Percentiles rank a stretch among this genome's conserved stretches.
Conservation (phyloP, 495 filamentous ascomycete species). For the Penicillium herquei region DNA sequence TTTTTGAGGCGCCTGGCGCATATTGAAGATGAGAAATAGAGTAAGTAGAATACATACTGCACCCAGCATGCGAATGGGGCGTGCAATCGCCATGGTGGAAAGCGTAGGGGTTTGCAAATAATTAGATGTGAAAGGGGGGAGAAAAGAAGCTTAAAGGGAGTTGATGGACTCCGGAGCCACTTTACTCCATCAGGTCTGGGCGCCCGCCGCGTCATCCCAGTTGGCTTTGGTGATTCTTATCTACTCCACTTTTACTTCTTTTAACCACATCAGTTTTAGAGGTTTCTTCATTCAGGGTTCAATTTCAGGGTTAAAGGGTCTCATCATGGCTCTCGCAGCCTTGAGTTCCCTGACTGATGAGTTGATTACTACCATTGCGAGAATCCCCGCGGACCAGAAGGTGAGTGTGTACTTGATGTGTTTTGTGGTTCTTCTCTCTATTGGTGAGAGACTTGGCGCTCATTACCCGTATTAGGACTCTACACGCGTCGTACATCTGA, state of each 20-base stretch:
- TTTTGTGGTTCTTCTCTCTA: not conserved
- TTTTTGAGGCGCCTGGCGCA: conserved; percentile 51
- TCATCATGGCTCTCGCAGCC: conserved; percentile 50
- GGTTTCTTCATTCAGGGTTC: not conserved
- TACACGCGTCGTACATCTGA: conserved; percentile 23
- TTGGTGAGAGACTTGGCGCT: conserved; percentile 39
- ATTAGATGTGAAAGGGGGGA: conserved; percentile 7
- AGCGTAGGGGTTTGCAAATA: conserved; percentile 17
- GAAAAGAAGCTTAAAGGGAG: conserved; percentile 7
- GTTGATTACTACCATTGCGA: conserved; percentile 33
- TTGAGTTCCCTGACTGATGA: conserved; percentile 35
- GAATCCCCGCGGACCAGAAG: conserved; percentile 27
- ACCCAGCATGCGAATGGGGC: conserved; percentile 75
- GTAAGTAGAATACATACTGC: conserved; percentile 67
- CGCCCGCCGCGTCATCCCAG: conserved; percentile 20
- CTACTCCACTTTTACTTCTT: conserved; percentile 4
- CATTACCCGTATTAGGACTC: conserved; percentile 38
- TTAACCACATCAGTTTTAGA: conserved; percentile 1
- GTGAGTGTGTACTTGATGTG: conserved; percentile 9
- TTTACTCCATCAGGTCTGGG: conserved; percentile 34
- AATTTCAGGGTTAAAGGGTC: not conserved
- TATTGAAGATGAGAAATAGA: conserved; percentile 70
- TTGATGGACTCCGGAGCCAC: conserved; percentile 17
- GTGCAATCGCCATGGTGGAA: conserved; percentile 71
- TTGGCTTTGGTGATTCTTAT: conserved; percentile 6